phyloP scores from a whole-genome alignment of 169 alveolate species.

The Plasmodium knowlesi region DNA sequence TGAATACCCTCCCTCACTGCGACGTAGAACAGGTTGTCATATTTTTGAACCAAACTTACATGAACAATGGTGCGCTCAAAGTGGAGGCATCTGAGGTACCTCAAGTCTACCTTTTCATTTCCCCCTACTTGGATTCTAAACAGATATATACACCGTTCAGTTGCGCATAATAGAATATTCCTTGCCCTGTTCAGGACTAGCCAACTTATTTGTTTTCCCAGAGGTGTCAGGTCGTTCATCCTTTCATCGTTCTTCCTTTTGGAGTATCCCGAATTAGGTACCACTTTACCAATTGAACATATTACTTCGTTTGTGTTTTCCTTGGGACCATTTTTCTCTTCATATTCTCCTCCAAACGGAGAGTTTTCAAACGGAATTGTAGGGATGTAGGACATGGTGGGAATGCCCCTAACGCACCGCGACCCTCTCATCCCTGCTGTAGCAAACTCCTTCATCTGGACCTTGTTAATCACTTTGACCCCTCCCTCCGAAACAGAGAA shows the following conservation, averaged over 20 bases:
- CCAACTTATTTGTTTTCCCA: conserved; percentile 15
- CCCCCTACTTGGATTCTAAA: conserved; percentile 27
- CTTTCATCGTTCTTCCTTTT: background rate
- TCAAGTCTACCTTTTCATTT: conserved; percentile 36
- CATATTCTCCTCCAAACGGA: background rate
- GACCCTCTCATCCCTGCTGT: background rate
- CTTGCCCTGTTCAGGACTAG: conserved; percentile 25
- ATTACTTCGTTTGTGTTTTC: background rate
- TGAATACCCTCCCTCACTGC: conserved; percentile 4
- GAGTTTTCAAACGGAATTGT: background rate
- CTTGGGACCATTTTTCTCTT: background rate
- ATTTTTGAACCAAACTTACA: conserved; percentile 13
- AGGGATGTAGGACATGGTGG: background rate
- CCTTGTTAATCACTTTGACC: conserved; percentile 28
- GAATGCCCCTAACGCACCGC: background rate
- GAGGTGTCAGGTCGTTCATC: background rate
- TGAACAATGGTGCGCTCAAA: conserved; percentile 12
- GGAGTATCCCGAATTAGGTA: background rate
- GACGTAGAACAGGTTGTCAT: conserved; percentile 42
- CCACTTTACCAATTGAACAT: background rate
- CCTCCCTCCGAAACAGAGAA: conserved; percentile 7
- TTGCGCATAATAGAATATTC: conserved; percentile 14
- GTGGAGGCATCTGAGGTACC: conserved; percentile 8
- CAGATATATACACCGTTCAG: conserved; percentile 4
- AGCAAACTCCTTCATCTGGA: background rate